Evolutionary conservation across 768 basidiomycete genomes (phyloP), one percentile per base, ranked within the genome.

Genomic region (Pulveroboletus frians): DNA sequence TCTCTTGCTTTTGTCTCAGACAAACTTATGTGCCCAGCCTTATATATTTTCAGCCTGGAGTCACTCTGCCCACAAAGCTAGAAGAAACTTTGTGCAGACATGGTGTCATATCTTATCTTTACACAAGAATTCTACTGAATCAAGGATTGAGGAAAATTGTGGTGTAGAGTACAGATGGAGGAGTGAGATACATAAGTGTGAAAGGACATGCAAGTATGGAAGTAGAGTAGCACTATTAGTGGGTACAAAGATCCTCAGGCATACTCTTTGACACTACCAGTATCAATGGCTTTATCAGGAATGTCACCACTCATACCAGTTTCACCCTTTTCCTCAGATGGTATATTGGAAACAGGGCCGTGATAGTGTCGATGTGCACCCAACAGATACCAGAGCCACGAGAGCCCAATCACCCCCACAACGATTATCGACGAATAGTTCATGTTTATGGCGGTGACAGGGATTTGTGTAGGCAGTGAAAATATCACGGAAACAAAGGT

Each of bases 301-400:
- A 15, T 20, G 3, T 39, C 43, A 18, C 50, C 27, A 26, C 40
- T 43, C 5, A 11, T 47, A 6, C 10, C 39, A 9, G 23, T 14
- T 14, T 5, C 38, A 1, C 2, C 43, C 8, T 10, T 42, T 6
- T 21, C 30, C 39, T 40, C 45, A 23, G 46, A 29, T 20, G 59
- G 67, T 43, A 81, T 53, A 61, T 79, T 78, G 45, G 80, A 77
- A 54, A 74, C 71, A 17, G 82, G 80, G 15, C 82, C 82, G 35
- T 70, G 69, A 56, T 81, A 83, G 54, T 81, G 76, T 43, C 68
- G 73, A 49, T 75, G 76, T 20, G 78, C 82, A 29, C 74, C 69
- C 20, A 73, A 48, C 49, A 76, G 53, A 63, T 82, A 83, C 81
- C 80, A 83, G 4, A 69, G 44, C 32, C 78, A 74, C 49, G 61